Base-by-base conservation (phyloP, 176 grass and related monocot genomes). In the Phoenix dactylifera region DNA sequence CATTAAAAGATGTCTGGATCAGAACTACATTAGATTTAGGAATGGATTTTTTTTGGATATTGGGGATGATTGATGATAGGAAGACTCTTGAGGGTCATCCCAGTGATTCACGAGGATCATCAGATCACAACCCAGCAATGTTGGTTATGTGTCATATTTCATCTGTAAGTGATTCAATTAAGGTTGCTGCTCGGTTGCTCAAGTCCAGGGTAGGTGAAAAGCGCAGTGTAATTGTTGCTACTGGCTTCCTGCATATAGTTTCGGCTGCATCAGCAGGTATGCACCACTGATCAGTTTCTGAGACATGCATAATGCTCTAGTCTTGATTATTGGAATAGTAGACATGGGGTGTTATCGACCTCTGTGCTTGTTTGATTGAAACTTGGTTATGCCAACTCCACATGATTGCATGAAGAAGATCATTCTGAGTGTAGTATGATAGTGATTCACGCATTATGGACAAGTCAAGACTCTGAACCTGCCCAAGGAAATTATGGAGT, bases 191-290 rank as follows among this genome's bases (percentile, higher is more conserved):
- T 5, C 22, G 51, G 17, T 51, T 90, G 15, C 63, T 96, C 22
- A 71, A 69, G 52, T 61, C 18, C 16, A 78, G 57, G 67, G 63
- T 52, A n/a, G 52, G 4, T 22, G 24, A 69, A 17, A n/a, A 58
- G 20, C 59, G 18, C 0, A 69, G 78, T 19, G 72, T 97, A 26
- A 22, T 96, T 69, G 89, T 83, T 71, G 75, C 88, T 17, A 85
- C 86, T 1, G 90, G 90, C 24, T 90, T 83, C 0, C 53, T 95
- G 54, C 90, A 95, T 55, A 10, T 96, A 5, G 86, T 77, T 12
- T 83, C 83, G 2, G 58, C 77, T 15, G 53, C 90, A 7, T 60
- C 87, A 24, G 62, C 35, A 20, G 59, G 70, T 63, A 16, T 24
- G 52, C 50, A 29, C 15, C 6, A 58, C 30, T 74, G 68, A 68